Base-by-base conservation (phyloP, 306 rosid species). In the Hippophae rhamnoides region DNA sequence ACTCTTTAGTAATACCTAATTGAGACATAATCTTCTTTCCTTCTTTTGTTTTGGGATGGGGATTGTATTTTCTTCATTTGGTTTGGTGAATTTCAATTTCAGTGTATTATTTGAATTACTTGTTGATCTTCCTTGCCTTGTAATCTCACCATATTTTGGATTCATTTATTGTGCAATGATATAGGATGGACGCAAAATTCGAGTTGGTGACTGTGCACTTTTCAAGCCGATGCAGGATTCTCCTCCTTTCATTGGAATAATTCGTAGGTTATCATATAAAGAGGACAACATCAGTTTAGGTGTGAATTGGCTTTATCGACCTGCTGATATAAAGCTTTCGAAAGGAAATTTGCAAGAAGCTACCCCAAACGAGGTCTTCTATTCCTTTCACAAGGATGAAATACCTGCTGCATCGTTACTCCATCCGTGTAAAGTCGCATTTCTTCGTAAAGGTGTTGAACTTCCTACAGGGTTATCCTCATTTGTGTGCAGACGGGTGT, bases 371-470 rank as follows among this genome's bases (percentile, higher is more conserved):
- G 97, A 89, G 72, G 61, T 89, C 56, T 85, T 89, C 73, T 89
- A 83, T 78, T 79, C 97, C 78, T 86, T 89, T 80, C 97, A 85
- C 58, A 81, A 76, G 95, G 89, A 81, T 81, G 95, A 77, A 78
- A 83, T 85, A 69, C 81, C 78, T 75, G 90, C 82, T 72, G 86
- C 75, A 67, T 86, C 82, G 12, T 61, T 89, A 68, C 85, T 89
- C 60, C 97, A 89, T 79, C 95, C 90, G 63, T 89, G 95, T 78
- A 89, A 83, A 89, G 97, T 89, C 49, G 82, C 95, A 73, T 89
- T 89, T 60, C 95, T 89, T 68, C 85, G 85, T 23, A 83, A 85
- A 66, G 90, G 82, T 50, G 82, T 71, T 68, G 83, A 77, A 72
- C 86, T 83, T 73, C 86, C 86, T 67, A 60, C 94, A 57, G 94